These are phyloP conservation scores for Dianthus caryophyllus DNA, from an alignment of 148 eudicot species.

Conservation along the genomic window DNA sequence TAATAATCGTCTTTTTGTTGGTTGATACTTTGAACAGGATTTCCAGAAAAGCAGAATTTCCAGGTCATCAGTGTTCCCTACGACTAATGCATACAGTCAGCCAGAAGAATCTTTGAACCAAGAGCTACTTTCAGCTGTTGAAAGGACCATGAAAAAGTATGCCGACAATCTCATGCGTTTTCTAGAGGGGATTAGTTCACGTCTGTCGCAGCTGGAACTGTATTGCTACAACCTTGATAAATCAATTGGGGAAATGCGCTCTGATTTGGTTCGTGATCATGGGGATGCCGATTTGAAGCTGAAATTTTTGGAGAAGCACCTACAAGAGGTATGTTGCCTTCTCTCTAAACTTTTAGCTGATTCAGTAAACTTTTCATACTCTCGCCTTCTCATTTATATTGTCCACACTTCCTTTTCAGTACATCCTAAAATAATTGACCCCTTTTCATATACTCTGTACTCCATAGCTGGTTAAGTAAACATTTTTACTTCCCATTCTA, in stretches of 20 bases:
- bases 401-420: not conserved
- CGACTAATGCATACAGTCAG: conserved; percentile 54
- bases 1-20: not conserved
- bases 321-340: conserved; percentile 69
- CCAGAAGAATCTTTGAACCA: conserved; percentile 72
- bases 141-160: conserved; percentile 83
- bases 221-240: conserved; percentile 97
- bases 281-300: conserved; percentile 81
- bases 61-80: conserved; percentile 69
- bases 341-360: not conserved
- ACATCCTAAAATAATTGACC: too few relatives aligned
- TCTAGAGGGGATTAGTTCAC: conserved; percentile 96
- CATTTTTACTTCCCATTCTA: too few relatives aligned
- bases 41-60: conserved; percentile 89
- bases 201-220: conserved; percentile 85
- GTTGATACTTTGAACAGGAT: conserved; percentile 49
- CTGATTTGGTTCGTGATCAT: conserved; percentile 80
- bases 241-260: conserved; percentile 93
- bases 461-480: too few relatives aligned
- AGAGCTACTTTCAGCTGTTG: conserved; percentile 66
- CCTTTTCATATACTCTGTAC: too few relatives aligned
- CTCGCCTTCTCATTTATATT: not conserved
- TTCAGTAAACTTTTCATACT: not conserved
- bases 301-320: conserved; percentile 83
- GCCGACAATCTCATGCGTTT: conserved; percentile 94